Evolutionary conservation across 352 stramenopile species (phyloP).

Genomic region (Pythium vanterpoolii): DNA sequence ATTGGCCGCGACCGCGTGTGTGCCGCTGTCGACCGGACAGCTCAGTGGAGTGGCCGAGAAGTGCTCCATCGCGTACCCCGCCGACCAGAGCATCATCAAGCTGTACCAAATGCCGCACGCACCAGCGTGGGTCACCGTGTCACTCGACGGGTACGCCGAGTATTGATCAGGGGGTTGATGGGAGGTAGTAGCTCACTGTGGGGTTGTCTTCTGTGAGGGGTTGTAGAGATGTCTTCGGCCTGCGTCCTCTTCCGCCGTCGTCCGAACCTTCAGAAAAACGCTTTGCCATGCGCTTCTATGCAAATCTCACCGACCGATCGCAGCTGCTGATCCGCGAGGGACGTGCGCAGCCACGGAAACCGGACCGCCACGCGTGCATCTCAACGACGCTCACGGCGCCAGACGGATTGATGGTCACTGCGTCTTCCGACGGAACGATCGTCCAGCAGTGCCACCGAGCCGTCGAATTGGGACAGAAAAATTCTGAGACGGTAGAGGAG

Average conservation of each 20-base stretch:
- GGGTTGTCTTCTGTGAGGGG: background rate
- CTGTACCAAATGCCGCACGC: conserved; percentile 42
- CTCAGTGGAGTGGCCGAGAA: conserved; percentile 43
- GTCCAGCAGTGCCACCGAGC: conserved; percentile 28
- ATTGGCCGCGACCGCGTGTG: conserved; percentile 35
- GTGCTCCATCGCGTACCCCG: conserved; percentile 52
- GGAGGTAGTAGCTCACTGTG: background rate
- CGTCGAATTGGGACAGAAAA: background rate
- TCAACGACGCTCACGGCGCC: conserved; percentile 41
- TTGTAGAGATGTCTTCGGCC: conserved; percentile 53
- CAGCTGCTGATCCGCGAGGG: conserved; percentile 42
- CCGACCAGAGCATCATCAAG: conserved; percentile 62
- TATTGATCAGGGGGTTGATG: background rate
- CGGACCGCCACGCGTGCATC: conserved; percentile 47
- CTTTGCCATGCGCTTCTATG: conserved; percentile 47
- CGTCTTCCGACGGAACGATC: conserved; percentile 61
- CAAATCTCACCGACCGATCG: conserved; percentile 52
- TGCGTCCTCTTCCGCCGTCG: conserved; percentile 27
- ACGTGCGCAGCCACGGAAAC: conserved; percentile 32
- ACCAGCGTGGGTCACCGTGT: conserved; percentile 61
- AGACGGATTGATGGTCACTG: conserved; percentile 47
- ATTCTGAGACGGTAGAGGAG: conserved; percentile 25
- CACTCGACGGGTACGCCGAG: conserved; percentile 40
- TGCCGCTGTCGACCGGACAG: conserved; percentile 51
- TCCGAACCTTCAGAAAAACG: background rate